A percentile compares a stretch with the other conserved stretches of the same genome.
Evolutionary conservation across 2,329 filamentous ascomycete species (phyloP).

Genomic region (Plectosphaerella sp.): DNA sequence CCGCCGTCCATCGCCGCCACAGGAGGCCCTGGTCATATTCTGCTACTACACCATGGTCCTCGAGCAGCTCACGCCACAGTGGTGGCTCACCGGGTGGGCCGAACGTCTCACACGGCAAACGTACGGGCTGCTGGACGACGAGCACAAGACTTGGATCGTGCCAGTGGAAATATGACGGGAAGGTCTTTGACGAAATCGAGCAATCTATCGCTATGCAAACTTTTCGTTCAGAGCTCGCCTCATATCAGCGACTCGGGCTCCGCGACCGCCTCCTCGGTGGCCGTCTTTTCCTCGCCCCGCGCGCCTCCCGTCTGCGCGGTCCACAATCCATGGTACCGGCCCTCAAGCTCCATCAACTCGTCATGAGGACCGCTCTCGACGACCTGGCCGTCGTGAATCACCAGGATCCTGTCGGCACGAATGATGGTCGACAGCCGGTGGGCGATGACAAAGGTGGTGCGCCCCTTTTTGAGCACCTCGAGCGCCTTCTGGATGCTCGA

Average conservation of each 20-base stretch:
- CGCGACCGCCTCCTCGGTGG: background rate
- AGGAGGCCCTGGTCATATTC: background rate
- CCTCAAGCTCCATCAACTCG: slow-evolving; percentile 50
- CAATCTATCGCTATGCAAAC: slow-evolving; percentile 1
- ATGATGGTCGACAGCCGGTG: slow-evolving; percentile 69
- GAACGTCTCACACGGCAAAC: background rate
- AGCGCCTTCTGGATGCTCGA: slow-evolving; percentile 63
- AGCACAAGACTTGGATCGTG: background rate
- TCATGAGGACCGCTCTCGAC: slow-evolving; percentile 61
- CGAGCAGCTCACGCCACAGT: background rate
- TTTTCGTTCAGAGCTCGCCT: background rate
- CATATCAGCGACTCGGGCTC: too few species aligned
- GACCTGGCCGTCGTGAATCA: slow-evolving; percentile 58
- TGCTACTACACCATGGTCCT: background rate
- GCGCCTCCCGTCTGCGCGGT: slow-evolving; percentile 47
- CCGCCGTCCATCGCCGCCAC: background rate
- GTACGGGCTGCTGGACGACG: background rate
- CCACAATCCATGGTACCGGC: slow-evolving; percentile 63
- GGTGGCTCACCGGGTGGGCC: background rate
- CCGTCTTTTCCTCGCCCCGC: background rate
- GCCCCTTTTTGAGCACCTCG: slow-evolving; percentile 50
- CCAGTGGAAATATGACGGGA: background rate
- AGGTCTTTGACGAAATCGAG: background rate
- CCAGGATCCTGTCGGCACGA: slow-evolving; percentile 64
- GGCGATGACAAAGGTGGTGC: slow-evolving; percentile 64